Evolutionary conservation across 371 early-diverging fungal genomes (phyloP).

Genomic region (Synchytrium microbalum): DNA sequence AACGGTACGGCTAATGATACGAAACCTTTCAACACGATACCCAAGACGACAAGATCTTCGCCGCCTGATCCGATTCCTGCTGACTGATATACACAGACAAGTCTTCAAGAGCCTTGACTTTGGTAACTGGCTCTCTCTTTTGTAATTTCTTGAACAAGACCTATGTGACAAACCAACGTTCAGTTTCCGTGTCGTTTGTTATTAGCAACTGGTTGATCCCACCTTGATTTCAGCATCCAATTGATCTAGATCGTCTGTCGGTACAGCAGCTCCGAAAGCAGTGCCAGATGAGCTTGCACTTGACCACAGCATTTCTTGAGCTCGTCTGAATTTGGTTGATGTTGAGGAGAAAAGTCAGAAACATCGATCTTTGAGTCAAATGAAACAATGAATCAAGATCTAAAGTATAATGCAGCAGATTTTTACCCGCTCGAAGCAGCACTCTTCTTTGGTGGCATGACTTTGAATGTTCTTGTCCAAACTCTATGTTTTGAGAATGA

Average conservation of each 20-base stretch:
- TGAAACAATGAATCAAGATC: no score
- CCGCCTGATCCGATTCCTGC: slow-evolving; percentile 16
- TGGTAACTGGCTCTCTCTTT: slow-evolving; percentile 40
- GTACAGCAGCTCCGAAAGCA: not conserved
- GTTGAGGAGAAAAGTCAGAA: no score
- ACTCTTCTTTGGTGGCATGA: no score
- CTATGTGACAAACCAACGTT: slow-evolving; percentile 21
- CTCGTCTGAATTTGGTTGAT: slow-evolving; percentile 43
- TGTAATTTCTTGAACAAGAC: slow-evolving; percentile 36
- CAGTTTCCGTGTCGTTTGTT: slow-evolving; percentile 7
- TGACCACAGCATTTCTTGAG: slow-evolving; percentile 49
- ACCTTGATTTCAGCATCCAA: slow-evolving; percentile 20
- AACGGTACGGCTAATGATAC: not conserved
- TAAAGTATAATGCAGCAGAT: no score
- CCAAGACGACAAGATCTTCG: slow-evolving; percentile 29
- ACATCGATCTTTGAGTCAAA: no score
- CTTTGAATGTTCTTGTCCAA: no score
- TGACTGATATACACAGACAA: slow-evolving; percentile 15
- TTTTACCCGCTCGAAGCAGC: no score
- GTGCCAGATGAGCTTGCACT: slow-evolving; percentile 24
- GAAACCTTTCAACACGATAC: slow-evolving; percentile 14
- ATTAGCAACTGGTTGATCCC: slow-evolving; percentile 15
- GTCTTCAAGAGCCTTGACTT: slow-evolving; percentile 39
- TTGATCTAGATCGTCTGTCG: not conserved
- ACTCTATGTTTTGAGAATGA: no score